phyloP scores from a whole-genome alignment of 257 asterid species.

The Salvia hispanica region DNA sequence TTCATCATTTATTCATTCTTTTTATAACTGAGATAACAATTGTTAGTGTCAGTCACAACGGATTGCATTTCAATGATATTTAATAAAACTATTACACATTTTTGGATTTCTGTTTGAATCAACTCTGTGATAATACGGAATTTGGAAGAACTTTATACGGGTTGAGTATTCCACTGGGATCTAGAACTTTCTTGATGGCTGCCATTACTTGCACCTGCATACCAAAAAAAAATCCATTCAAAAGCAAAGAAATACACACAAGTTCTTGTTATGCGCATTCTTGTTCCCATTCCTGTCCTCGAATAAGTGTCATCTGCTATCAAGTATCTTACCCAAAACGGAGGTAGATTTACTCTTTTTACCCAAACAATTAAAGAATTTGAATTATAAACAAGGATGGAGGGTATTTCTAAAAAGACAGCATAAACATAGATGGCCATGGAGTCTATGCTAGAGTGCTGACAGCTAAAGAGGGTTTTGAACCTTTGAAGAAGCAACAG shows the following conservation, averaged over 20 bases:
- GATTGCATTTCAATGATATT: not conserved
- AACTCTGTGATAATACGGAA: conserved; percentile 39
- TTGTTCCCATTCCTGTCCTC: not conserved
- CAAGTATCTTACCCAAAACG: no score
- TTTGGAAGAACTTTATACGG: conserved; percentile 94
- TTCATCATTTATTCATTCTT: not conserved
- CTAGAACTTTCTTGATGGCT: conserved; percentile 74
- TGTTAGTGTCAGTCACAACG: not conserved
- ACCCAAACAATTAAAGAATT: no score
- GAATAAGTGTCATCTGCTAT: no score
- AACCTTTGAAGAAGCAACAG: conserved; percentile 7
- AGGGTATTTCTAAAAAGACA: no score
- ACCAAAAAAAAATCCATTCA: not conserved
- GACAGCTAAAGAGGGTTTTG: not conserved
- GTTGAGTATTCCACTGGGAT: conserved; percentile 91
- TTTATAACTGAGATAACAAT: not conserved
- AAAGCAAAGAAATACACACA: not conserved
- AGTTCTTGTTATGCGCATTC: not conserved
- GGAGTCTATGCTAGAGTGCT: not conserved
- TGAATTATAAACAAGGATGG: no score
- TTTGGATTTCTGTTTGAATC: not conserved
- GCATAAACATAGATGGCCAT: not conserved
- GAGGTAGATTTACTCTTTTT: no score
- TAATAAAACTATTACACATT: not conserved
- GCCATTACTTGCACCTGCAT: conserved; percentile 83